A percentile compares a stretch with the other conserved stretches of the same genome.
Evolutionary conservation across 2,329 filamentous ascomycete species (phyloP).

Genomic region (Ceratocystis smalleyi): DNA sequence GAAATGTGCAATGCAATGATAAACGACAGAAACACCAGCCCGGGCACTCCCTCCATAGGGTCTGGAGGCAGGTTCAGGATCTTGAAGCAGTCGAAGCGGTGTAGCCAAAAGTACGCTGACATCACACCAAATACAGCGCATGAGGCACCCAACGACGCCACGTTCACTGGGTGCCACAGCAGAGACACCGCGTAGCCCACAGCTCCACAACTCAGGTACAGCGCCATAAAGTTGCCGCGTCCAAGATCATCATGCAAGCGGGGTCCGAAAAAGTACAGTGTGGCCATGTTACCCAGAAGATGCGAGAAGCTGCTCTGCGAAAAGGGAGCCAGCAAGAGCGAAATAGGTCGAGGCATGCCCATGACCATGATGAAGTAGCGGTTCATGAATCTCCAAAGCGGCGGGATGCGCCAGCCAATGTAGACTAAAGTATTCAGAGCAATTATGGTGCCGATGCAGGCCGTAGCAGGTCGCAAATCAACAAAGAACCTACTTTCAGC

Average conservation of each 20-base stretch:
- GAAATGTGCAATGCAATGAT: slow-evolving; percentile 36
- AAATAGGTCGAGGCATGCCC: slow-evolving; percentile 46
- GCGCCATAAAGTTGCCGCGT: slow-evolving; percentile 50
- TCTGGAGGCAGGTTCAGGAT: slow-evolving; percentile 43
- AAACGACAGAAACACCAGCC: slow-evolving; percentile 38
- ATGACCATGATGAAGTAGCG: slow-evolving; percentile 50
- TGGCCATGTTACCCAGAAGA: slow-evolving; percentile 46
- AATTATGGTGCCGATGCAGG: slow-evolving; percentile 49
- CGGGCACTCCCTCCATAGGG: slow-evolving; percentile 35
- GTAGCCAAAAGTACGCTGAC: slow-evolving; percentile 46
- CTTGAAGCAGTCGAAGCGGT: slow-evolving; percentile 40
- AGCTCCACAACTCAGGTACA: slow-evolving; percentile 46
- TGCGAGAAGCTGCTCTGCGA: slow-evolving; percentile 52
- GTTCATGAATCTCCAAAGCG: slow-evolving; percentile 51
- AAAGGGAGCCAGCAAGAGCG: slow-evolving; percentile 49
- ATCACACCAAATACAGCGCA: slow-evolving; percentile 47
- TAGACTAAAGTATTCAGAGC: slow-evolving; percentile 43
- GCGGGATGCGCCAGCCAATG: slow-evolving; percentile 46
- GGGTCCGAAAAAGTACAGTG: slow-evolving; percentile 51
- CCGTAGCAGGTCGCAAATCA: slow-evolving; percentile 44
- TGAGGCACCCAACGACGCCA: slow-evolving; percentile 50
- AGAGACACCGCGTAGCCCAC: slow-evolving; percentile 46
- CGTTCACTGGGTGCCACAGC: slow-evolving; percentile 31
- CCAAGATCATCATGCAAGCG: slow-evolving; percentile 56
- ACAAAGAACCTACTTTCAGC: slow-evolving; percentile 38